A percentile compares a stretch with the other conserved stretches of the same genome.
These are phyloP conservation scores for Monosporascus sp. DNA, from an alignment of 2,329 filamentous ascomycete species.

Conservation along the genomic window DNA sequence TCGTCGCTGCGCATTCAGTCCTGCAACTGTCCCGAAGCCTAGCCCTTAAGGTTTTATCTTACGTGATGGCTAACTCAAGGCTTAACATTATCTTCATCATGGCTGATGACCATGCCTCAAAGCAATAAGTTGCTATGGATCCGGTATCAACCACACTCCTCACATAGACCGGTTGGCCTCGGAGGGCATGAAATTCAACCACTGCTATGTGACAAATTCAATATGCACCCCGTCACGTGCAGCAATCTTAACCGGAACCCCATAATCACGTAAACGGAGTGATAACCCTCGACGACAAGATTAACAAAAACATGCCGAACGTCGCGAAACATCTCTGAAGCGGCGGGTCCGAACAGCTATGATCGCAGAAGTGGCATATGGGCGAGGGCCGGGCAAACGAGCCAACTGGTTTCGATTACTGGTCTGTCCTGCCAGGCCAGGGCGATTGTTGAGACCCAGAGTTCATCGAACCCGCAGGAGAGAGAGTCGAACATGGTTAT, in stretches of 20 bases:
- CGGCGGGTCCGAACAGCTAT: slow-evolving; percentile 44
- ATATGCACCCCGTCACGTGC: slow-evolving; percentile 49
- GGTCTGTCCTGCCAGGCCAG: slow-evolving; percentile 46
- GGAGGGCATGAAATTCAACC: slow-evolving; percentile 46
- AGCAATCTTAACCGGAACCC: slow-evolving; percentile 43
- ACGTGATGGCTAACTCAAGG: not conserved
- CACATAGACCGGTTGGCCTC: slow-evolving; percentile 44
- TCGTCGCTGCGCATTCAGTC: no score
- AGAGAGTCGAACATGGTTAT: slow-evolving; percentile 34
- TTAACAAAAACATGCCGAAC: slow-evolving; percentile 46
- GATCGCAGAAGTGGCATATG: slow-evolving; percentile 50
- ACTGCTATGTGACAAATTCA: slow-evolving; percentile 49
- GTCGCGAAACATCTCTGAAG: slow-evolving; percentile 44
- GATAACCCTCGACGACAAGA: slow-evolving; percentile 41
- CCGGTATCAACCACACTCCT: slow-evolving; percentile 46
- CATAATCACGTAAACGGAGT: slow-evolving; percentile 51
- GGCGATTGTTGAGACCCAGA: slow-evolving; percentile 47
- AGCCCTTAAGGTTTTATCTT: no score
- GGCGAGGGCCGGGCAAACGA: slow-evolving; percentile 41
- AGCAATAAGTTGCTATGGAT: slow-evolving; percentile 42
- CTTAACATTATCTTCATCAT: slow-evolving; percentile 47
- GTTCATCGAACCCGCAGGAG: slow-evolving; percentile 38
- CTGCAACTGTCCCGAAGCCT: no score
- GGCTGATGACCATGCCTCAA: slow-evolving; percentile 50
- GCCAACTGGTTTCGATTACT: slow-evolving; percentile 47